A percentile compares a stretch with the other conserved stretches of the same genome.
Evolutionary conservation across 805 yeast genomes (phyloP).

Genomic region (Barnettozyma sp.): DNA sequence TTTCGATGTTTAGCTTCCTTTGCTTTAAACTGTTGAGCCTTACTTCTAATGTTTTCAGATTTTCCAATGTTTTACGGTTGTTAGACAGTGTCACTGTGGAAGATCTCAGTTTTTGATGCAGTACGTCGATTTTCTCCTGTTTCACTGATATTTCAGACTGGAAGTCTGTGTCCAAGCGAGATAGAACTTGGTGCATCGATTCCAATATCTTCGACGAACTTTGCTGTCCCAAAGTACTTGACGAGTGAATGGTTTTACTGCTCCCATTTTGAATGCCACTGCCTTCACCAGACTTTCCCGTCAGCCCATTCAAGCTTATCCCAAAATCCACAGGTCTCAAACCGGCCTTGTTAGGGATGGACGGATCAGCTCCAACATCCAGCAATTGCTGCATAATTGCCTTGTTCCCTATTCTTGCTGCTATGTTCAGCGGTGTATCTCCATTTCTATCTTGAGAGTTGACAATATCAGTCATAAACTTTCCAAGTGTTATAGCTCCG

Average conservation of each 20-base stretch:
- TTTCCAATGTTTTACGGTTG: slow-evolving; percentile 43
- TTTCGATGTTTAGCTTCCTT: slow-evolving; percentile 50
- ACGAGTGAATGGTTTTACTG: too few relatives aligned
- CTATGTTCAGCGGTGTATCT: slow-evolving; percentile 89
- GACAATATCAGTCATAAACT: slow-evolving; percentile 62
- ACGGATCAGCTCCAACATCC: slow-evolving; percentile 83
- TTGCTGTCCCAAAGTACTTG: slow-evolving; percentile 13
- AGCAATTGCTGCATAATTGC: slow-evolving; percentile 74
- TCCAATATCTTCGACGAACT: slow-evolving; percentile 37
- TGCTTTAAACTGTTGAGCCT: slow-evolving; percentile 44
- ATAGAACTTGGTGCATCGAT: slow-evolving; percentile 44
- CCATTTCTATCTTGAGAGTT: slow-evolving; percentile 92
- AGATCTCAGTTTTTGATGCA: slow-evolving; percentile 51
- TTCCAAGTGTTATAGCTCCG: slow-evolving; percentile 42
- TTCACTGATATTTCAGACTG: slow-evolving; percentile 49
- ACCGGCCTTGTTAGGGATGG: slow-evolving; percentile 76
- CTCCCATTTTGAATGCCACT: background rate
- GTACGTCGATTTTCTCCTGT: slow-evolving; percentile 41
- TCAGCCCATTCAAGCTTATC: slow-evolving; percentile 37
- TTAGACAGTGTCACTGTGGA: slow-evolving; percentile 47
- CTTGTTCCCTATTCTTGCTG: slow-evolving; percentile 80
- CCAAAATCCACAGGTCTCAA: slow-evolving; percentile 85
- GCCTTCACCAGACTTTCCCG: slow-evolving; percentile 2
- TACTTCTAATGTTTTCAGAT: slow-evolving; percentile 39
- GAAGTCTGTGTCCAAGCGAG: slow-evolving; percentile 51